Conservation (phyloP, 2,329 filamentous ascomycete genomes). For the Colletotrichum lindemuthianum region DNA sequence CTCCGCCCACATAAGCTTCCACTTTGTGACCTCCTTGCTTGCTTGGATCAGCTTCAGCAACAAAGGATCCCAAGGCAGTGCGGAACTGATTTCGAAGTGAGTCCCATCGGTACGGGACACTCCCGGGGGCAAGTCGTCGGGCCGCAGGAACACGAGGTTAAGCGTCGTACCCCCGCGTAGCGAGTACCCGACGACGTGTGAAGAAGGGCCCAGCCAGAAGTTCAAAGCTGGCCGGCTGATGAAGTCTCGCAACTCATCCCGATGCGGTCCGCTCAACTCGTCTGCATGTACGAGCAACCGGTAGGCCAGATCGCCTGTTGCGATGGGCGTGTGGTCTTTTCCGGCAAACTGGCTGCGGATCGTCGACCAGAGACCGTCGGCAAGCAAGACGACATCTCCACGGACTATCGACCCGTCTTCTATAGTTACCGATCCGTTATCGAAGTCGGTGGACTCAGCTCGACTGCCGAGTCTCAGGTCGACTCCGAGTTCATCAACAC, state of each 20-base stretch:
- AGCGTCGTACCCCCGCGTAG: conserved; percentile 53
- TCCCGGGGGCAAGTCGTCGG: conserved; percentile 3
- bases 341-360: conserved; percentile 56
- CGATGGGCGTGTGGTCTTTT: conserved; percentile 52
- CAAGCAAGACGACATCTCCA: conserved; percentile 56
- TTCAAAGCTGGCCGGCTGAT: conserved; percentile 59
- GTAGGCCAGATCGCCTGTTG: conserved; percentile 66
- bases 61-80: conserved; percentile 46
- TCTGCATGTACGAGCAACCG: conserved; percentile 58
- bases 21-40: conserved; percentile 53
- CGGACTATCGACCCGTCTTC: conserved; percentile 45
- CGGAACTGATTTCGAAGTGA: conserved; percentile 48
- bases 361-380: conserved; percentile 57
- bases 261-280: conserved; percentile 53
- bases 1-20: conserved; percentile 55
- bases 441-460: not conserved
- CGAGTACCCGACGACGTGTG: conserved; percentile 60
- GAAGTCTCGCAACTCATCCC: conserved; percentile 51
- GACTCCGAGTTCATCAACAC: conserved; percentile 54
- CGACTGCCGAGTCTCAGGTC: conserved; percentile 18
- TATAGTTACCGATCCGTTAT: conserved; percentile 43
- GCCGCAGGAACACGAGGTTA: conserved; percentile 49
- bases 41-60: conserved; percentile 46
- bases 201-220: conserved; percentile 63
- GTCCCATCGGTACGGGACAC: conserved; percentile 62